Conservation (phyloP, 2,329 filamentous ascomycete species). For the Beauveria scarabaeidicola region DNA sequence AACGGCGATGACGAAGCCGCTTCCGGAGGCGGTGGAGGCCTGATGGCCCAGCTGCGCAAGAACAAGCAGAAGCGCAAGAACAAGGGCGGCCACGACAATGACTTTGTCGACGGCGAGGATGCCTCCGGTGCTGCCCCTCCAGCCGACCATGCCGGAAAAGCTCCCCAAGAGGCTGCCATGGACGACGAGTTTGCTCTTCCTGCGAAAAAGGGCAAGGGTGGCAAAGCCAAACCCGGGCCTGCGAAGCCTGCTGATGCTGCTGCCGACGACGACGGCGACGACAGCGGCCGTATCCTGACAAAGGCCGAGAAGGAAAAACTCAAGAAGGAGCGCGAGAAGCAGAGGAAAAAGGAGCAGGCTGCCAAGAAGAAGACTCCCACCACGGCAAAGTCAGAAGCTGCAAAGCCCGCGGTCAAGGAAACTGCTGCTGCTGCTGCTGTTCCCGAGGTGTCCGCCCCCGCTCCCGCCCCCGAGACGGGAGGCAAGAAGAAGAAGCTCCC, state of each 20-base stretch:
- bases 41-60: conserved; percentile 74
- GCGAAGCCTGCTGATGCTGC: conserved; percentile 36
- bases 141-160: conserved; percentile 49
- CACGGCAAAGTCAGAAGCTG: conserved; percentile 45
- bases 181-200: conserved; percentile 81
- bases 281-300: conserved; percentile 66
- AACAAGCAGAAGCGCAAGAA: conserved; percentile 83
- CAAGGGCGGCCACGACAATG: conserved; percentile 67
- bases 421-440: conserved; percentile 49
- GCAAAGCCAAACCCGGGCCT: conserved; percentile 37
- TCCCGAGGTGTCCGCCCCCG: conserved; percentile 23
- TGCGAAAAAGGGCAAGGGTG: conserved; percentile 64
- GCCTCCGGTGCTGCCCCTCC: conserved; percentile 25
- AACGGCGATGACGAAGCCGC: conserved; percentile 46
- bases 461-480: conserved; percentile 39
- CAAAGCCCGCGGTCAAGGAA: conserved; percentile 32
- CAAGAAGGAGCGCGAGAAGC: conserved; percentile 98
- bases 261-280: conserved; percentile 43
- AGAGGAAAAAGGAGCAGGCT: conserved; percentile 96
- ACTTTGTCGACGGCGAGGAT: conserved; percentile 60
- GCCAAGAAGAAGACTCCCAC: conserved; percentile 68
- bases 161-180: conserved; percentile 69
- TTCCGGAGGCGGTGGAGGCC: conserved; percentile 50
- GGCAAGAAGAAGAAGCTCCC: conserved; percentile 85
- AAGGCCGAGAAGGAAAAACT: conserved; percentile 98